These are phyloP conservation scores for Penicillium expansum DNA, from an alignment of 2,329 filamentous ascomycete species.

Conservation along the genomic window DNA sequence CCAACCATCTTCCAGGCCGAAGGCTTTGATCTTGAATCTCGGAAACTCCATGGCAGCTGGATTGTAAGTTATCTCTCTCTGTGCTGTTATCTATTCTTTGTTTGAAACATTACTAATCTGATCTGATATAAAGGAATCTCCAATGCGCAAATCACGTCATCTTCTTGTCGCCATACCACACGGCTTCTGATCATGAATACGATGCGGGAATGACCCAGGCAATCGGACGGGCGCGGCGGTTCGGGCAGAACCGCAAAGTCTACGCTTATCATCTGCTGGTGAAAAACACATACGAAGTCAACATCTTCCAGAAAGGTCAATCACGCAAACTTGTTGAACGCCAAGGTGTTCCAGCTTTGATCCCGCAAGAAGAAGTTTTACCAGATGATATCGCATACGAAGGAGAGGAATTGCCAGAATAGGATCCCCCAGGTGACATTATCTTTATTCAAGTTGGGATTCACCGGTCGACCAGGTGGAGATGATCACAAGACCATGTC, in stretches of 20 bases:
- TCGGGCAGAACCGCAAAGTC: constrained; percentile 57
- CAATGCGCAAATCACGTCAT: constrained; percentile 64
- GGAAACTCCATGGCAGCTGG: constrained; percentile 59
- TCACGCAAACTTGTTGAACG: constrained; percentile 30
- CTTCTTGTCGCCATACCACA: constrained; percentile 58
- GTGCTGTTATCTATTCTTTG: neutral
- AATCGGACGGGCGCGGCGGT: constrained; percentile 59
- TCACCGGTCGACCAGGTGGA: neutral
- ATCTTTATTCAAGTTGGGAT: neutral
- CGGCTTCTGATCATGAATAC: constrained; percentile 53
- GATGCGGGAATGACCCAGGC: constrained; percentile 61
- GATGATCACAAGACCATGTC: neutral
- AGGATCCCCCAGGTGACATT: too few relatives aligned
- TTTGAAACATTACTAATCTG: constrained; percentile 8
- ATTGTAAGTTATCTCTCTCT: constrained; percentile 45
- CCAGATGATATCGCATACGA: neutral
- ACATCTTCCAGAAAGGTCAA: constrained; percentile 41
- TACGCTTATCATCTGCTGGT: constrained; percentile 55
- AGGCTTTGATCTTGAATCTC: constrained; percentile 58
- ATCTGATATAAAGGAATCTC: constrained; percentile 51
- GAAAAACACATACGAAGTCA: constrained; percentile 46
- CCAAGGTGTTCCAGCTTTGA: constrained; percentile 20
- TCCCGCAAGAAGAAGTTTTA: neutral
- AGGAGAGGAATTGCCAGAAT: neutral
- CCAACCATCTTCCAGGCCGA: constrained; percentile 18